Conservation (phyloP, 1,284 basidiomycete genomes). For the Boletus mariae region DNA sequence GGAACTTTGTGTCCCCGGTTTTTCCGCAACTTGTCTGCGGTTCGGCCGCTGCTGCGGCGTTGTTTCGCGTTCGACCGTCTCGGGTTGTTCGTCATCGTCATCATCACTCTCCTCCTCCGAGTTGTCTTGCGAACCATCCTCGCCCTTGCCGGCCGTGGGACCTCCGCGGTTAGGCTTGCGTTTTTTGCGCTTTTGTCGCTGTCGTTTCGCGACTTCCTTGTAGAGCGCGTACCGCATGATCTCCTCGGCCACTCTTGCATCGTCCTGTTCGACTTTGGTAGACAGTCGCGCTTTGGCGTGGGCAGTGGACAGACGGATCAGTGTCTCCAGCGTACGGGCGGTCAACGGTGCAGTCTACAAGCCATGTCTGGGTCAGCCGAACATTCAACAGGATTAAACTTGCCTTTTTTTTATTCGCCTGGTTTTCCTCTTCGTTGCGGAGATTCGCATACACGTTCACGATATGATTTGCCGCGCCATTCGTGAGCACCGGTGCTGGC, state of each 20-base stretch:
- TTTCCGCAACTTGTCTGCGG: conserved; percentile 31
- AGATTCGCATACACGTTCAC: conserved; percentile 90
- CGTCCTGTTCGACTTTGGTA: conserved; percentile 76
- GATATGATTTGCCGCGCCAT: conserved; percentile 93
- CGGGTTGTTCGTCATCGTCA: conserved; percentile 35
- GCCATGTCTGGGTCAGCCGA: conserved; percentile 11
- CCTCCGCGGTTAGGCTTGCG: conserved; percentile 70
- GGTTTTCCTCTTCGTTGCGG: conserved; percentile 84
- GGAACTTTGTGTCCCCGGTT: conserved; percentile 41
- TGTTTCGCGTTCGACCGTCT: conserved; percentile 50
- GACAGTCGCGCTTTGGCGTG: conserved; percentile 96
- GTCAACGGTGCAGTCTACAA: conserved; percentile 91
- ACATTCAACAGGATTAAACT: conserved; percentile 21
- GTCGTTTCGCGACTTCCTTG: conserved; percentile 90
- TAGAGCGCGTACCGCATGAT: conserved; percentile 97
- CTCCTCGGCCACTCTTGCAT: conserved; percentile 90
- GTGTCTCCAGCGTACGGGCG: conserved; percentile 96
- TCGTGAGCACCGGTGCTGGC: conserved; percentile 81
- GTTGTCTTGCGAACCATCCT: conserved; percentile 37
- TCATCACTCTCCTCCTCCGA: conserved; percentile 45
- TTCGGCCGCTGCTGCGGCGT: conserved; percentile 35
- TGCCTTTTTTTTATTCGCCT: conserved; percentile 88
- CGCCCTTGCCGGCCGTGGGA: conserved; percentile 39
- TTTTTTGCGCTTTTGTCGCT: conserved; percentile 65
- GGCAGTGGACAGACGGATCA: conserved; percentile 97